These are phyloP conservation scores for Aspergillus sclerotioniger DNA, from an alignment of 495 filamentous ascomycete genomes.

Conservation along the genomic window DNA sequence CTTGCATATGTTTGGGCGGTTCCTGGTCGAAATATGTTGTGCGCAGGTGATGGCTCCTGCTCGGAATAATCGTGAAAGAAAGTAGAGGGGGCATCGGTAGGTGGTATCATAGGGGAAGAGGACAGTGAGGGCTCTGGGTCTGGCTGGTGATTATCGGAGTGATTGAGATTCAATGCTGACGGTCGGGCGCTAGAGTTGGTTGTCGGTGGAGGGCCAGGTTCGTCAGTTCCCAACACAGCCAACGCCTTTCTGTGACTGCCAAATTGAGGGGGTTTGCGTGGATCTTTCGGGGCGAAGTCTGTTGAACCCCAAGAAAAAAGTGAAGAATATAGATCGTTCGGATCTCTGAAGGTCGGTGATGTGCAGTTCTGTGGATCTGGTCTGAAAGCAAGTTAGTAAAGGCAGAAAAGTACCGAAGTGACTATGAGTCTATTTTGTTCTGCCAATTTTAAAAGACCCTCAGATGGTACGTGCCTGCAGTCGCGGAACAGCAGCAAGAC, in stretches of 20 bases:
- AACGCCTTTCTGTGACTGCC: slow-evolving; percentile 40
- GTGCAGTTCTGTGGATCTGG: slow-evolving; percentile 22
- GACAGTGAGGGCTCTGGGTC: slow-evolving; percentile 40
- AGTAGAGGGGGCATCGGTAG: slow-evolving; percentile 37
- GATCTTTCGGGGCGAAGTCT: slow-evolving; percentile 44
- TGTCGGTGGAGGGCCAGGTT: slow-evolving; percentile 27
- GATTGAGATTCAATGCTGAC: slow-evolving; percentile 26
- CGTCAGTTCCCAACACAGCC: slow-evolving; percentile 32
- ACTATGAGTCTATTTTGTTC: too few relatives aligned
- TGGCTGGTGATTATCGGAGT: slow-evolving; percentile 25
- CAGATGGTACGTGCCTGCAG: not conserved
- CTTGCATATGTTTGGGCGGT: slow-evolving; percentile 59
- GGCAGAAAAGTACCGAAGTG: not conserved
- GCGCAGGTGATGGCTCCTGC: slow-evolving; percentile 55
- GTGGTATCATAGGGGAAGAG: slow-evolving; percentile 27
- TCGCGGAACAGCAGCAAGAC: not conserved
- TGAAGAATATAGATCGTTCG: slow-evolving; percentile 36
- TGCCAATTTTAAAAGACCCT: too few relatives aligned
- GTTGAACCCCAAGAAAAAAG: slow-evolving; percentile 47
- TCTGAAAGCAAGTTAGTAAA: slow-evolving; percentile 19
- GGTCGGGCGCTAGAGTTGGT: slow-evolving; percentile 28
- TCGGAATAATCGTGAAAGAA: slow-evolving; percentile 46
- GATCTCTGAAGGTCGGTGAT: slow-evolving; percentile 16
- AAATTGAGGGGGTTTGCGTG: slow-evolving; percentile 40
- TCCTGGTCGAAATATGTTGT: slow-evolving; percentile 63